Evolutionary conservation across 805 yeast genomes (phyloP).

Genomic region (Metschnikowia matae): DNA sequence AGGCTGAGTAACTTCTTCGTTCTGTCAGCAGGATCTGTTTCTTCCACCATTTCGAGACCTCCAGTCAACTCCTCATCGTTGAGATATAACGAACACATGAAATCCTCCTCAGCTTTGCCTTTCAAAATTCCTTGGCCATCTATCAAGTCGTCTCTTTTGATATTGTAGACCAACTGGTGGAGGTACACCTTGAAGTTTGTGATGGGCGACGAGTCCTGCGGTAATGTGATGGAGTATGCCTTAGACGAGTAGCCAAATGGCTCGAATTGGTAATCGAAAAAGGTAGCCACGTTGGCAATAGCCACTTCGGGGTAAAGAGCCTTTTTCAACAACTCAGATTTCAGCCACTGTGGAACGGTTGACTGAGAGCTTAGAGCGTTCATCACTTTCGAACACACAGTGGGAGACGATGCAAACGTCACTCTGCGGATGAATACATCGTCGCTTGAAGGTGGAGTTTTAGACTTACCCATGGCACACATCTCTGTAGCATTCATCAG

Average conservation of each 20-base stretch:
- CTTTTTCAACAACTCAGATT: slow-evolving; percentile 20
- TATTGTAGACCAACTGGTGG: slow-evolving; percentile 29
- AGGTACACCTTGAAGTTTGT: slow-evolving; percentile 43
- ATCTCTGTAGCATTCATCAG: slow-evolving; percentile 12
- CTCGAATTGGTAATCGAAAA: slow-evolving; percentile 36
- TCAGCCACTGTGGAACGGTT: slow-evolving; percentile 17
- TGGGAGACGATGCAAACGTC: slow-evolving; percentile 12
- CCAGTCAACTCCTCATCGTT: slow-evolving; percentile 45
- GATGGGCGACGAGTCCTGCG: slow-evolving; percentile 42
- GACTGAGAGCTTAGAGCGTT: slow-evolving; percentile 11
- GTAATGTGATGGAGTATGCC: slow-evolving; percentile 44
- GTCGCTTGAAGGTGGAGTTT: slow-evolving; percentile 12
- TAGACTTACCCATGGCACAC: slow-evolving; percentile 16
- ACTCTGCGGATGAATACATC: slow-evolving; percentile 18
- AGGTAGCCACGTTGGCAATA: slow-evolving; percentile 21
- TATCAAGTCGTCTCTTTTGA: slow-evolving; percentile 30
- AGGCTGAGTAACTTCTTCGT: slow-evolving; percentile 12
- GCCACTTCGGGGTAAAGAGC: slow-evolving; percentile 33
- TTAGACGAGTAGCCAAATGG: slow-evolving; percentile 34
- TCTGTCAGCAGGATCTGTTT: slow-evolving; percentile 16
- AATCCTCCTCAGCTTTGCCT: slow-evolving; percentile 34
- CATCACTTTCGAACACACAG: slow-evolving; percentile 9
- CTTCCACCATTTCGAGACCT: slow-evolving; percentile 41
- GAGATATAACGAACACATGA: slow-evolving; percentile 35
- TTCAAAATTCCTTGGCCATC: slow-evolving; percentile 30